phyloP scores from a whole-genome alignment of 345 rosid genomes.

The Hirschfeldia incana region DNA sequence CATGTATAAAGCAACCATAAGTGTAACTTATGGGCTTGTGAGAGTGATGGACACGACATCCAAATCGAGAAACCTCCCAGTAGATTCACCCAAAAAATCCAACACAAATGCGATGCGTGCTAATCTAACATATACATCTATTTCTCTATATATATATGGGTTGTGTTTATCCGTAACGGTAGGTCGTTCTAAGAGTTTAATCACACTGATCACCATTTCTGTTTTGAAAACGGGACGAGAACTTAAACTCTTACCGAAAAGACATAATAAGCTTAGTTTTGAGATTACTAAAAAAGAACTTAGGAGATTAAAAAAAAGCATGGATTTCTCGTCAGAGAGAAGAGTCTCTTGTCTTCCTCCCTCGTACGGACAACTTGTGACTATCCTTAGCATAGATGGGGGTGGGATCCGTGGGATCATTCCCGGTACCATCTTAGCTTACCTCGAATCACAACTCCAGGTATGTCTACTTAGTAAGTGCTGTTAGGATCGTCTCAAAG shows the following conservation, averaged over 20 bases:
- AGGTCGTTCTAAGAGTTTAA: constrained; percentile 2
- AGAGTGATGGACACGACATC: constrained; percentile 35
- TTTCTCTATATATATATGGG: constrained; percentile 19
- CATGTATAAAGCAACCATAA: constrained; percentile 23
- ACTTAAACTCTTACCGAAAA: background rate
- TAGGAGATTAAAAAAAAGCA: background rate
- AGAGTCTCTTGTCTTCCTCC: constrained; percentile 43
- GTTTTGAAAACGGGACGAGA: background rate
- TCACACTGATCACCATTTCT: constrained; percentile 29
- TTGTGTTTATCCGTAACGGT: constrained; percentile 15
- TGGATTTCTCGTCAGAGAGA: background rate
- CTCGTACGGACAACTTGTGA: constrained; percentile 49
- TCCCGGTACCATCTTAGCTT: constrained; percentile 57
- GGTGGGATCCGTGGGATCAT: constrained; percentile 75
- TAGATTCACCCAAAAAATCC: background rate
- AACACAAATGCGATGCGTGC: constrained; percentile 15
- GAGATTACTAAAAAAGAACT: background rate
- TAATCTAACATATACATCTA: background rate
- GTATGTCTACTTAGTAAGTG: constrained; percentile 22
- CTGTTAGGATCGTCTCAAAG: background rate
- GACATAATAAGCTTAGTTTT: background rate
- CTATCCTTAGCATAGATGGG: constrained; percentile 72
- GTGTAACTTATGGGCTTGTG: constrained; percentile 14
- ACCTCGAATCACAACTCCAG: constrained; percentile 67
- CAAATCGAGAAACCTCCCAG: constrained; percentile 16